phyloP scores from a whole-genome alignment of 2,329 filamentous ascomycete species.

The Trichoderma koningiopsis region DNA sequence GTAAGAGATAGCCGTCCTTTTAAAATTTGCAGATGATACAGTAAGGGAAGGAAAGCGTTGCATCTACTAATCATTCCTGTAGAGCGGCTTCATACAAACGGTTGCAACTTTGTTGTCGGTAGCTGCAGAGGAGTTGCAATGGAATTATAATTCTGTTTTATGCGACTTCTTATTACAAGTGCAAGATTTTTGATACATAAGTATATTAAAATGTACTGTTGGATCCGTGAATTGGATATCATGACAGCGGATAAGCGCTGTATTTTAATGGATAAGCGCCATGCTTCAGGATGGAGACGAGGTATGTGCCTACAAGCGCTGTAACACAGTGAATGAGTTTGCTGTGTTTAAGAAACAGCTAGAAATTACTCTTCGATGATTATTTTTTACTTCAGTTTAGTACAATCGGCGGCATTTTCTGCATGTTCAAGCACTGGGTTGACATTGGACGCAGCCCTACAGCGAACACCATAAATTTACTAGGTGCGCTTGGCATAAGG shows the following conservation, averaged over 20 bases:
- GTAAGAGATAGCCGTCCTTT: background rate
- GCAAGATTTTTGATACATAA: too few relatives aligned
- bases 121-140: too few relatives aligned
- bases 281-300: background rate
- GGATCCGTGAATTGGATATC: background rate
- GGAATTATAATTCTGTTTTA: too few relatives aligned
- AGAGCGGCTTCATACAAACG: background rate
- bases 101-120: too few relatives aligned
- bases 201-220: too few relatives aligned
- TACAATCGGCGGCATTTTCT: too few relatives aligned
- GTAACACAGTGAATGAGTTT: background rate
- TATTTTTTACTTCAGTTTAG: too few relatives aligned
- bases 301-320: background rate
- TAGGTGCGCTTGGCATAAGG: background rate
- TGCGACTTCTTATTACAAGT: too few relatives aligned
- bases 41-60: background rate
- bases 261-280: background rate
- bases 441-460: background rate
- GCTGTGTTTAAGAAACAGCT: background rate
- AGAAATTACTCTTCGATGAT: too few relatives aligned
- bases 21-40: background rate
- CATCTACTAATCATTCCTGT: background rate
- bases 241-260: background rate
- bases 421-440: background rate
- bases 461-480: background rate